Base-by-base conservation (phyloP, 83 land plant genomes). In the Picea engelmannii region DNA sequence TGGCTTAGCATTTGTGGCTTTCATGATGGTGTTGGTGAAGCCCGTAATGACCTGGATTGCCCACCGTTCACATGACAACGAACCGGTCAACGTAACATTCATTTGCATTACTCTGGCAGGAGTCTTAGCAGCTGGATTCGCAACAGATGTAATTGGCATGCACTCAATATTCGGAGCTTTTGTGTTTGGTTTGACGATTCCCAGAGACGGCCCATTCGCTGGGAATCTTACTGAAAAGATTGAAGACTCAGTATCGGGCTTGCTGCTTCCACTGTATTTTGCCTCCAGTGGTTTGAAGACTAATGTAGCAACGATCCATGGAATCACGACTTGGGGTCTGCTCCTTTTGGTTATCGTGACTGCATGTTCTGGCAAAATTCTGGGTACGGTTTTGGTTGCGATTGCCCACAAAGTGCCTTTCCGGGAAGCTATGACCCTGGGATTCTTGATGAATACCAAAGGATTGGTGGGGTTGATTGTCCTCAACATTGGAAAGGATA, bases 161-260 rank as follows among this genome's bases (percentile, higher is more conserved):
- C 98, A 96, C 83, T 70, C 93, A 6, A 88, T 96, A 4, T 94
- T 96, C 76, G 98, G 98, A 24, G 96, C 95, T 40, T 91, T 93
- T 76, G 78, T 93, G 15, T 85, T 92, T 38, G 95, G 95, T 18
- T 78, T 93, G 7, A 77, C 83, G 5, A 85, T 93, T 27, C 96
- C 95, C 42, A 89, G 91, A 64, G 97, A 95, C 64, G 95, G 93
- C 4, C 87, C 83, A 13, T 84, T 94, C 59, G 91, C 88, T n/a
- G 78, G 78, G 7, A 71, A 75, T 17, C 44, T 94, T 64, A 81
- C 85, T 21, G 92, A 92, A 66, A 92, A 80, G 80, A 81, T 92
- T 8, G 96, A 92, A 73, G 96, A 92, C 60, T 88, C 86, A 18
- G 92, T 94, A 7, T 27, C 66, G 3, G 85, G 85, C 63, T 70